These are phyloP conservation scores for Sonneratia caseolaris DNA, from an alignment of 345 rosid species.

Conservation along the genomic window DNA sequence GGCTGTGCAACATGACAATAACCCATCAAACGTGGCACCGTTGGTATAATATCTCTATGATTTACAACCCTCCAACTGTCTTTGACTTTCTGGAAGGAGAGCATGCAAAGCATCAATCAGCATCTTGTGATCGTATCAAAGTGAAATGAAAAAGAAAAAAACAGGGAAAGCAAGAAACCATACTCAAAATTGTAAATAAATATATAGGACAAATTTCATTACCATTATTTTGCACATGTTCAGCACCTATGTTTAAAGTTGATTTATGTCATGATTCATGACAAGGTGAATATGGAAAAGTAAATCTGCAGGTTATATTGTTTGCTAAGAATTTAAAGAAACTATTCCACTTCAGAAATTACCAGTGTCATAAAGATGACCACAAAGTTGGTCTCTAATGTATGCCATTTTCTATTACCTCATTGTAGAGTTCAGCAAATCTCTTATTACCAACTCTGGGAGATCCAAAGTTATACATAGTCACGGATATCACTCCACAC, in stretches of 20 bases:
- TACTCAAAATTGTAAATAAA: background rate
- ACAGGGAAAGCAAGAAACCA: background rate
- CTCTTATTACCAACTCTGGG: slow-evolving; percentile 93
- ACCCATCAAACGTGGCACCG: slow-evolving; percentile 93
- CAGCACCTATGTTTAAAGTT: background rate
- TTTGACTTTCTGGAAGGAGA: slow-evolving; percentile 59
- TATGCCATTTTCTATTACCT: slow-evolving; percentile 31
- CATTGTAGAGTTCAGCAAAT: slow-evolving; percentile 74
- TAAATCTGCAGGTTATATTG: background rate
- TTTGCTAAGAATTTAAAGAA: background rate
- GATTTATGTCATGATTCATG: background rate
- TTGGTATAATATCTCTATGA: slow-evolving; percentile 96
- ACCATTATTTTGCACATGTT: background rate
- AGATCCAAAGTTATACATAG: slow-evolving; percentile 96
- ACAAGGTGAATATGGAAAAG: background rate
- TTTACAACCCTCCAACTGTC: slow-evolving; percentile 96
- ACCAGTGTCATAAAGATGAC: background rate
- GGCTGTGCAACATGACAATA: slow-evolving; percentile 96
- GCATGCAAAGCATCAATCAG: background rate
- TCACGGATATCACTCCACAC: slow-evolving; percentile 54
- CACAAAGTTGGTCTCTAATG: background rate
- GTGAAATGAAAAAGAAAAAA: background rate
- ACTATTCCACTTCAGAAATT: background rate
- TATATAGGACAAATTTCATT: background rate
- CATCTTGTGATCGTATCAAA: background rate